Conservation (phyloP, 2,329 filamentous ascomycete species). For the Penicillium paneum region DNA sequence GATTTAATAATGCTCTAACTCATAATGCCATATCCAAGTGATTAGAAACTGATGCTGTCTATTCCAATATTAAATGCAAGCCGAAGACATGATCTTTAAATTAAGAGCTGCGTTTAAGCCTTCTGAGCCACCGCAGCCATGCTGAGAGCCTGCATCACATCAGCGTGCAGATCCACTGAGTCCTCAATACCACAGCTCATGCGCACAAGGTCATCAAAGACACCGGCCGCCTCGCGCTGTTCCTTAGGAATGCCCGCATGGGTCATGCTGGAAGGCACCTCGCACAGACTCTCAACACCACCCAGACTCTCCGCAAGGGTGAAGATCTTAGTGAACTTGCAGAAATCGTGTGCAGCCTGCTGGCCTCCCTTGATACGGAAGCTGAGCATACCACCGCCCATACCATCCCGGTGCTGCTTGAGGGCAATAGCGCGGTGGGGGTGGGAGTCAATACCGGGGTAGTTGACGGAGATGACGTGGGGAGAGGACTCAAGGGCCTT, state of each 20-base stretch:
- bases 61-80: conserved; percentile 5
- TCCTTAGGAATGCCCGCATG: conserved; percentile 91
- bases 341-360: conserved; percentile 85
- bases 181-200: conserved; percentile 96
- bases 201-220: conserved; percentile 90
- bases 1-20: background rate
- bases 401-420: conserved; percentile 88
- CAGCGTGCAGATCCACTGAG: conserved; percentile 73
- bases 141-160: conserved; percentile 80
- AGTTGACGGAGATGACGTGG: conserved; percentile 87
- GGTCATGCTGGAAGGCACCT: conserved; percentile 94
- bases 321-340: conserved; percentile 83
- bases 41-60: background rate
- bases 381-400: conserved; percentile 96
- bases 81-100: background rate
- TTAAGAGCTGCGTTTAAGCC: conserved; percentile 38
- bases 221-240: conserved; percentile 85
- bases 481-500: conserved; percentile 72
- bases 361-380: conserved; percentile 90
- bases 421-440: conserved; percentile 78
- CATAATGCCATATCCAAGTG: conserved; percentile 9
- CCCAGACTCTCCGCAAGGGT: conserved; percentile 90
- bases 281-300: conserved; percentile 86
- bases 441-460: conserved; percentile 86
- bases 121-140: conserved; percentile 58